A percentile compares a stretch with the other conserved stretches of the same genome.
phyloP scores from a whole-genome alignment of 129 eudicot species.

The Daucus carota region DNA sequence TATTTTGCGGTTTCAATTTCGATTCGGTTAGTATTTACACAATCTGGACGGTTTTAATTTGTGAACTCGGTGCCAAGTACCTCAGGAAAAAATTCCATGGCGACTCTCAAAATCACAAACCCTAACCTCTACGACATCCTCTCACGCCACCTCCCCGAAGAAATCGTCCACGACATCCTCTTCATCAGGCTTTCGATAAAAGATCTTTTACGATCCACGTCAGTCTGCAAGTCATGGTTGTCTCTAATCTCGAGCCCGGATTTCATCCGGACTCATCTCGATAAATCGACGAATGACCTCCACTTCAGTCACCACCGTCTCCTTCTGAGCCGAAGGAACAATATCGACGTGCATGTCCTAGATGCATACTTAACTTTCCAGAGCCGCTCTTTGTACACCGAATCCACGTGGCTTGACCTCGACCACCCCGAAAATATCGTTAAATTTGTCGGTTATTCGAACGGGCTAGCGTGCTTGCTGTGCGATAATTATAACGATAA shows the following conservation, averaged over 20 bases:
- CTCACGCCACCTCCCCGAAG: not conserved
- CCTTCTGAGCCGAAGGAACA: not conserved
- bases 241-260: conserved; percentile 30
- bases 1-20: too few relatives aligned
- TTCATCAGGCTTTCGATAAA: conserved; percentile 35
- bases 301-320: not conserved
- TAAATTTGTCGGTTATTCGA: not conserved
- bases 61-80: too few relatives aligned
- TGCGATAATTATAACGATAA: too few relatives aligned
- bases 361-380: not conserved
- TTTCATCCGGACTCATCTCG: conserved; percentile 31
- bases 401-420: too few relatives aligned
- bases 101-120: not conserved
- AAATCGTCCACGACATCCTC: not conserved
- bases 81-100: not conserved
- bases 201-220: conserved; percentile 37
- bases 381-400: not conserved
- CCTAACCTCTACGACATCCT: not conserved
- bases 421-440: not conserved
- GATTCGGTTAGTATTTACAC: too few relatives aligned
- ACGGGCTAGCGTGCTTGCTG: not conserved
- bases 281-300: not conserved
- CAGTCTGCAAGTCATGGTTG: conserved; percentile 52
- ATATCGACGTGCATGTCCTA: too few relatives aligned
- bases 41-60: too few relatives aligned